Evolutionary conservation across 1,284 basidiomycete genomes (phyloP), one percentile per base, ranked within the genome.

Genomic region (Cutaneotrichosporon dermatis): DNA sequence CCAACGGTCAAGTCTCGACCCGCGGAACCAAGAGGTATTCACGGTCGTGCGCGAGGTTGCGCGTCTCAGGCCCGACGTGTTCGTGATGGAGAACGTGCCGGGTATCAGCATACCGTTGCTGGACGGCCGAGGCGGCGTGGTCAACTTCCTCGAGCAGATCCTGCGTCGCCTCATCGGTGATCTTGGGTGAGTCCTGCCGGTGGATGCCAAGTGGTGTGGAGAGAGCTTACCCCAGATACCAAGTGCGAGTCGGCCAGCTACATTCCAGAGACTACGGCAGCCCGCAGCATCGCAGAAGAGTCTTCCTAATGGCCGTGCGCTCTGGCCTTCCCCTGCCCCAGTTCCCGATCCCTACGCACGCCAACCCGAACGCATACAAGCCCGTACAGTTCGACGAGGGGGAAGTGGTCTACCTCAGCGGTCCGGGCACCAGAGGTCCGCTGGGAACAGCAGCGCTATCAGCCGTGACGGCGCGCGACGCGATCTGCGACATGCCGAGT

Each of bases 81-180:
- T 69, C 39, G 43, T 75, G 2, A 37, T 75, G 12, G 73, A 75
- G 57, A 75, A 73, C 49, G 73, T 75, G 1, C 61, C 64, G 0
- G 69, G 70, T 33, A 49, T 49, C 0, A 63, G 70, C 54, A 69
- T 67, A n/a, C 42, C 55, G 39, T 55, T 16, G 10, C 7, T 7
- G 12, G 16, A 13, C 12, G 34, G 35, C 4, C 25, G 25, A 25
- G 25, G 25, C 25, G 25, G 25, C 25, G 25, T 25, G 25, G 43
- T 57, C 15, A 63, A 60, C 51, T 52, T 44, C n/a, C 41, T 41
- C 1, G 25, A 25, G 3, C 55, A 55, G n/a, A 62, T 61, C 2
- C 60, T 69, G 15, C 43, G 50, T 13, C 42, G 55, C 25, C 64
- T 72, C n/a, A 39, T 64, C 3, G 16, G 41, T 1, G 16, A 40